phyloP scores from a whole-genome alignment of 164 flowering plant genomes.

The Magnolia changhungtana region DNA sequence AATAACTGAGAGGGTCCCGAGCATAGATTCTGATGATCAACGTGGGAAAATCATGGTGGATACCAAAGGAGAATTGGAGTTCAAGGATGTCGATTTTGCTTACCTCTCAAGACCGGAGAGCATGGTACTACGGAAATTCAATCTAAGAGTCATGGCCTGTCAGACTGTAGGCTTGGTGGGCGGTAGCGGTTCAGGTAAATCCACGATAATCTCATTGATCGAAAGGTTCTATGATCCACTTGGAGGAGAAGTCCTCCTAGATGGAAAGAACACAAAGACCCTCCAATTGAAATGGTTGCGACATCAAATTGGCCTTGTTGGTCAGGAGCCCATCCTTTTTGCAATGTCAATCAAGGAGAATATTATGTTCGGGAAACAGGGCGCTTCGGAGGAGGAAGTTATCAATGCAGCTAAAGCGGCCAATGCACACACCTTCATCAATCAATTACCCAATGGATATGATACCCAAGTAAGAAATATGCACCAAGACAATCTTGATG shows the following conservation, averaged over 20 bases:
- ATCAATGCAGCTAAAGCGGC: conserved; percentile 42
- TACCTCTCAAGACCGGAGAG: conserved; percentile 50
- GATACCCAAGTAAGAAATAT: conserved; percentile 42
- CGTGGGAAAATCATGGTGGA: conserved; percentile 22
- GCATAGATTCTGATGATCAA: conserved; percentile 28
- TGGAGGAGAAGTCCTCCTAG: conserved; percentile 42
- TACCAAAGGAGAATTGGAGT: conserved; percentile 39
- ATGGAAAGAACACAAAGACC: conserved; percentile 31
- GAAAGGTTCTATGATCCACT: conserved; percentile 56
- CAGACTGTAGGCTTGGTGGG: conserved; percentile 55
- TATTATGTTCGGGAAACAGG: conserved; percentile 48
- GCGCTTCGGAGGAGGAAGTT: conserved; percentile 39
- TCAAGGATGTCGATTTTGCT: conserved; percentile 35
- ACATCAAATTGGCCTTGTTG: conserved; percentile 53
- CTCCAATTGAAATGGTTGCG: conserved; percentile 53
- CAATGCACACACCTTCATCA: conserved; percentile 55
- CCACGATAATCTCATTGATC: conserved; percentile 46
- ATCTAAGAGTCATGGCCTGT: conserved; percentile 28
- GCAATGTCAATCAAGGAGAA: conserved; percentile 62
- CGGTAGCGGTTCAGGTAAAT: conserved; percentile 60
- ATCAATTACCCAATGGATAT: conserved; percentile 42
- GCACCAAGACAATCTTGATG: background rate
- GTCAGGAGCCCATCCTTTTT: conserved; percentile 56
- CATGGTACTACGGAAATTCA: conserved; percentile 29
- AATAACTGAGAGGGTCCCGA: conserved; percentile 29